A percentile compares a stretch with the other conserved stretches of the same genome.
These are phyloP conservation scores for Coemansia umbellata DNA, from an alignment of 192 early-diverging fungal genomes.

Conservation along the genomic window DNA sequence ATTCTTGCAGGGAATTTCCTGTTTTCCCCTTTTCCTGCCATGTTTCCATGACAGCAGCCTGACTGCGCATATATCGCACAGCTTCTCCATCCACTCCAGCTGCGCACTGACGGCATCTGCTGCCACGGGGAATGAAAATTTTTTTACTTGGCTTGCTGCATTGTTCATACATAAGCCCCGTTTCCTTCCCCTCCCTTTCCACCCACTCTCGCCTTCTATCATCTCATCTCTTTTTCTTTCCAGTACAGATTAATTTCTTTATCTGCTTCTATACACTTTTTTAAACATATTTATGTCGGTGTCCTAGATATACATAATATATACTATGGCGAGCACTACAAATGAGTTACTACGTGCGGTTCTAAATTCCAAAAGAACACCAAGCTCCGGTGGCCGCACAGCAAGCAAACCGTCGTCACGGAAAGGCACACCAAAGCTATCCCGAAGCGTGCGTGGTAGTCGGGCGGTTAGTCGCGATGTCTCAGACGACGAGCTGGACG, in stretches of 20 bases:
- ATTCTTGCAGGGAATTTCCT: no score
- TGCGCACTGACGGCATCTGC: no score
- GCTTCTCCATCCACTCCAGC: no score
- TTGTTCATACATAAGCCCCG: no score
- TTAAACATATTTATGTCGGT: no score
- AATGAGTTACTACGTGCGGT: conserved; percentile 23
- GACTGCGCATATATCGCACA: no score
- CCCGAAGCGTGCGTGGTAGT: conserved; percentile 11
- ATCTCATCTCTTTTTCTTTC: background rate
- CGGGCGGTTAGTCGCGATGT: conserved; percentile 19
- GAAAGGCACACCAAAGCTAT: conserved; percentile 17
- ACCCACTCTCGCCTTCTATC: background rate
- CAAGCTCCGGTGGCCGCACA: conserved; percentile 22
- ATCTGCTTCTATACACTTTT: background rate
- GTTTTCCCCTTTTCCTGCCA: no score
- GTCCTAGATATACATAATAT: no score
- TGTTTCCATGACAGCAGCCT: no score
- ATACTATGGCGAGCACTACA: conserved; percentile 8
- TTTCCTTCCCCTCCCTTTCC: no score
- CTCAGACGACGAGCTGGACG: conserved; percentile 29
- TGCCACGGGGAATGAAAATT: no score
- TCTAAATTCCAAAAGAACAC: conserved; percentile 13
- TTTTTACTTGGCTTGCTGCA: no score
- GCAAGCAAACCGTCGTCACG: conserved; percentile 2
- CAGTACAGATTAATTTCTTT: background rate